Percentiles rank a stretch among this genome's conserved stretches.
Conservation (phyloP, 1,139 yeast species). For the Lodderomyces pseudojiufengensis region DNA sequence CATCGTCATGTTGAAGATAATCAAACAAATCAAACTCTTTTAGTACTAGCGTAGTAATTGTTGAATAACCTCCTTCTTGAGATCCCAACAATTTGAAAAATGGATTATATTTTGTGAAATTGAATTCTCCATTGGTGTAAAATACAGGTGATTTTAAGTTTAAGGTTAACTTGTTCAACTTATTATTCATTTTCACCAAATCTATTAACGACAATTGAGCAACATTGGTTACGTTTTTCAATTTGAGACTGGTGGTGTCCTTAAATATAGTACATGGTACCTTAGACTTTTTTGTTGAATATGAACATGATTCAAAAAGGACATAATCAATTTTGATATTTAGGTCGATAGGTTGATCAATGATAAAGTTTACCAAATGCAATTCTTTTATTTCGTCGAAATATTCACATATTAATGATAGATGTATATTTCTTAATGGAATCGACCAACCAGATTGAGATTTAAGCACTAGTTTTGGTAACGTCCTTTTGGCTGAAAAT, state of each 20-base stretch:
- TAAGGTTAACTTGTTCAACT: constrained; percentile 33
- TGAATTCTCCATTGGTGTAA: constrained; percentile 29
- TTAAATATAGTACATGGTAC: constrained; percentile 25
- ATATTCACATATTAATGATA: constrained; percentile 29
- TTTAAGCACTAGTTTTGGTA: constrained; percentile 26
- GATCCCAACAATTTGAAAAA: constrained; percentile 44
- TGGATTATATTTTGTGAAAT: constrained; percentile 36
- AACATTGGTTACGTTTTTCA: constrained; percentile 36
- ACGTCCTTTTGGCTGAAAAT: constrained; percentile 19
- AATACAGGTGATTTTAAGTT: constrained; percentile 51
- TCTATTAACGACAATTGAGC: constrained; percentile 50
- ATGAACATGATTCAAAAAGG: constrained; percentile 25
- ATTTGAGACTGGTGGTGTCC: constrained; percentile 30
- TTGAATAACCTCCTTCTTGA: constrained; percentile 32
- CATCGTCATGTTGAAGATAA: constrained; percentile 19
- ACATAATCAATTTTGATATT: constrained; percentile 17
- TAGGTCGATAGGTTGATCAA: constrained; percentile 27
- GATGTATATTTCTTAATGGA: constrained; percentile 36
- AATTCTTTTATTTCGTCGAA: constrained; percentile 46
- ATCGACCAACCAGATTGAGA: constrained; percentile 50
- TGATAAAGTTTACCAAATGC: constrained; percentile 43
- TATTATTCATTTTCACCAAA: constrained; percentile 25
- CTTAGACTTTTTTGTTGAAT: constrained; percentile 17
- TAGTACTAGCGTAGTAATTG: constrained; percentile 24
- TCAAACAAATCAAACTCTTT: constrained; percentile 35